These are phyloP conservation scores for Cladosporium sp. DNA, from an alignment of 2,329 filamentous ascomycete genomes.

Conservation along the genomic window DNA sequence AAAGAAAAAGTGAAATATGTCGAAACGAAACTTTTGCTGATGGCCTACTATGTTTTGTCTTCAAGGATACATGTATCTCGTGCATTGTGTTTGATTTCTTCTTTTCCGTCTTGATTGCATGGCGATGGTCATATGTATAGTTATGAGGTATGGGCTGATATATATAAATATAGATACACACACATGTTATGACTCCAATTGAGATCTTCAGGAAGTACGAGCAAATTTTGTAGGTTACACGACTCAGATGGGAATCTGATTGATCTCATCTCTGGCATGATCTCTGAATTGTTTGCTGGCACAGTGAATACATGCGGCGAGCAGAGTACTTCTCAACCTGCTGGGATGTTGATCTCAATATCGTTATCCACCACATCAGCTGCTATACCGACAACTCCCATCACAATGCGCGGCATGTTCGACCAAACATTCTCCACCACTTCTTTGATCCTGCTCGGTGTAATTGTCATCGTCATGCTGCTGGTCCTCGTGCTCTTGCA, in stretches of 20 bases:
- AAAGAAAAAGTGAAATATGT: constrained; percentile 7
- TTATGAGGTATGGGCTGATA: neutral
- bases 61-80: neutral
- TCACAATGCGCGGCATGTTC: neutral
- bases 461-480: neutral
- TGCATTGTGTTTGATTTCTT: neutral
- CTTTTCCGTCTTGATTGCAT: neutral
- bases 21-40: constrained; percentile 8
- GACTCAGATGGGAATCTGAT: accelerated
- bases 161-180: neutral
- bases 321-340: neutral
- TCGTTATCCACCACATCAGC: no score
- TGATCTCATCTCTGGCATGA: neutral
- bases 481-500: neutral
- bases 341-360: neutral
- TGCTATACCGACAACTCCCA: no score
- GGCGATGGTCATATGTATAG: neutral
- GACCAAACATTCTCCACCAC: neutral
- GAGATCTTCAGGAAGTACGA: neutral
- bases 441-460: neutral
- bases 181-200: neutral
- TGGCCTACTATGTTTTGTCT: neutral
- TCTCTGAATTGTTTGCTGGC: neutral
- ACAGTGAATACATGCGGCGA: neutral
- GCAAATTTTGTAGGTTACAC: neutral